These are phyloP conservation scores for Collybia sp. DNA, from an alignment of 768 basidiomycete genomes.

Conservation along the genomic window DNA sequence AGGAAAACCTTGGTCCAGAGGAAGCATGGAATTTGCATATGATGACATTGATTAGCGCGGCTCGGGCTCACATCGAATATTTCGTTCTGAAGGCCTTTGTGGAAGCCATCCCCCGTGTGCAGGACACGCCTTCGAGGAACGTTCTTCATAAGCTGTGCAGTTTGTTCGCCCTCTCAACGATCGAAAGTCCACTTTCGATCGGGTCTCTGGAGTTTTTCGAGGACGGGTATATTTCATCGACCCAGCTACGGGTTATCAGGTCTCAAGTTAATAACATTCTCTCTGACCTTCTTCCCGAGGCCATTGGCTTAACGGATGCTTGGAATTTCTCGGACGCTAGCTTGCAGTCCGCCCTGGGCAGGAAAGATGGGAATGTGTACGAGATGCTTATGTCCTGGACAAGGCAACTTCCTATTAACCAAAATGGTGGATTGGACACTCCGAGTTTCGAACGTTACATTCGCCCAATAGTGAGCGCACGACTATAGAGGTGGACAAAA, in stretches of 20 bases:
- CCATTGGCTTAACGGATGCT: conserved; percentile 16
- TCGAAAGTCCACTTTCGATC: conserved; percentile 15
- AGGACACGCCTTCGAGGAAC: conserved; percentile 3
- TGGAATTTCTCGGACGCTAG: conserved; percentile 21
- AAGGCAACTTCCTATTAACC: conserved; percentile 17
- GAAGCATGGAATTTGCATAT: conserved; percentile 21
- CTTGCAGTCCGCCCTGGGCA: conserved; percentile 16
- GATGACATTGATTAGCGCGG: conserved; percentile 16
- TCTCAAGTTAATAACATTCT: conserved; percentile 7
- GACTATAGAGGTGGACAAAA: conserved; percentile 1
- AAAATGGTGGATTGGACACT: conserved; percentile 8
- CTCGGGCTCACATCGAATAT: conserved; percentile 19
- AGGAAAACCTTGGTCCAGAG: conserved; percentile 5
- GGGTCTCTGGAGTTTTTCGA: conserved; percentile 17
- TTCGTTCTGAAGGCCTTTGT: conserved; percentile 15
- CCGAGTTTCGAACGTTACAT: conserved; percentile 14
- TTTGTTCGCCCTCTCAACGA: conserved; percentile 17
- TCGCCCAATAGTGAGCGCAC: conserved; percentile 4
- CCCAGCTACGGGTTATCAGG: conserved; percentile 11
- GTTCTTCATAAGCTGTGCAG: conserved; percentile 13
- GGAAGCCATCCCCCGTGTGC: conserved; percentile 4
- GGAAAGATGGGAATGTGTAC: conserved; percentile 19
- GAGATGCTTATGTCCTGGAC: conserved; percentile 18
- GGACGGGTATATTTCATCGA: conserved; percentile 12
- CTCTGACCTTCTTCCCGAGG: conserved; percentile 13